A percentile compares a stretch with the other conserved stretches of the same genome.
These are phyloP conservation scores for Lithohypha guttulata DNA, from an alignment of 2,329 filamentous ascomycete genomes.

Conservation along the genomic window DNA sequence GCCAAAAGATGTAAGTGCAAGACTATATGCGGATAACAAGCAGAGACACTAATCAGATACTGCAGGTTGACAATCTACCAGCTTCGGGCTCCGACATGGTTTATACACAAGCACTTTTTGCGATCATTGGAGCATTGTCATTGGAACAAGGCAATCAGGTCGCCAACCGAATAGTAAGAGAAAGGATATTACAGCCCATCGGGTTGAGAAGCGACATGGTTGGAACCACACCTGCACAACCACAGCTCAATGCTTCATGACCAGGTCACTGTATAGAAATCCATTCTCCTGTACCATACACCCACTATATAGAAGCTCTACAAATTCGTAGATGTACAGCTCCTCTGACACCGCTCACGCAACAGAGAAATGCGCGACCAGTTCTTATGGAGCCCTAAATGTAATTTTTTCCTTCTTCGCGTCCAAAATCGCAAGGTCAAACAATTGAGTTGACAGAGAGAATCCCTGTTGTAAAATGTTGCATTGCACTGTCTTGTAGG, in stretches of 20 bases:
- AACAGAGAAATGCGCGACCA: constrained; percentile 56
- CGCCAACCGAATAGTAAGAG: constrained; percentile 62
- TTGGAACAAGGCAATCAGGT: constrained; percentile 73
- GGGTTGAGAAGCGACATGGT: constrained; percentile 27
- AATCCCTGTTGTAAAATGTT: too few species aligned
- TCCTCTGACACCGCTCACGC: constrained; percentile 78
- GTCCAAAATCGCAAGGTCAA: constrained; percentile 52
- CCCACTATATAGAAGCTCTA: constrained; percentile 22
- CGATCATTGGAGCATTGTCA: constrained; percentile 80
- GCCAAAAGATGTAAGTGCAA: constrained; percentile 59
- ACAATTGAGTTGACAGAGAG: constrained; percentile 55
- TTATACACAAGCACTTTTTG: constrained; percentile 66
- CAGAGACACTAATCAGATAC: constrained; percentile 6
- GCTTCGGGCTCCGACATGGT: constrained; percentile 66
- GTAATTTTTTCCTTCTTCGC: constrained; percentile 46
- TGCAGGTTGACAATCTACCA: constrained; percentile 54
- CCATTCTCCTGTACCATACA: constrained; percentile 1
- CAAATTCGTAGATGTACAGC: constrained; percentile 45
- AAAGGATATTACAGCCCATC: constrained; percentile 56
- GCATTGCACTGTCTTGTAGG: constrained; percentile 78
- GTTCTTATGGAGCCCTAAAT: constrained; percentile 57
- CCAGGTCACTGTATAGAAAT: neutral
- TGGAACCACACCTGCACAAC: neutral
- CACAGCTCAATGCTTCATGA: neutral
- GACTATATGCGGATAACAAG: neutral